Conservation (phyloP, 352 stramenopile species). For the Phytophthora syringae region DNA sequence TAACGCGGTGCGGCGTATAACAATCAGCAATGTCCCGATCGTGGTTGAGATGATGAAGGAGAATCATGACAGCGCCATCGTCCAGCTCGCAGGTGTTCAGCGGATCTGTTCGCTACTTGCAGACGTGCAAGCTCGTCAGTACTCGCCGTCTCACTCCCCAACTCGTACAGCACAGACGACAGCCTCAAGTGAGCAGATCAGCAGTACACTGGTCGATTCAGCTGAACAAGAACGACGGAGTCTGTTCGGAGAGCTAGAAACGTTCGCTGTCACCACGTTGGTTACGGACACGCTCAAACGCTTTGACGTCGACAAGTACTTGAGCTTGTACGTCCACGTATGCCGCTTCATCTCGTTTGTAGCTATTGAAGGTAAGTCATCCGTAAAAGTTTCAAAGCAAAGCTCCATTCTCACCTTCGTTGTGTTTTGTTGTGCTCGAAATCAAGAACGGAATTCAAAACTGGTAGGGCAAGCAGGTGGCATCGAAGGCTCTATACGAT, state of each 20-base stretch:
- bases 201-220: conserved; percentile 3
- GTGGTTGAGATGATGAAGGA: conserved; percentile 73
- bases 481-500: conserved; percentile 62
- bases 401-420: conserved; percentile 4
- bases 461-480: conserved; percentile 62
- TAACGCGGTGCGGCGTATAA: conserved; percentile 72
- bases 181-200: conserved; percentile 5
- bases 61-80: conserved; percentile 62
- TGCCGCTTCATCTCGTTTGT: conserved; percentile 72
- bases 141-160: conserved; percentile 22
- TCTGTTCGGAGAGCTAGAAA: conserved; percentile 56
- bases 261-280: conserved; percentile 43
- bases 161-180: conserved; percentile 7
- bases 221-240: conserved; percentile 22
- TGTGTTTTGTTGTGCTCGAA: not conserved
- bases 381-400: not conserved
- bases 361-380: conserved; percentile 47
- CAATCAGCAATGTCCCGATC: conserved; percentile 54
- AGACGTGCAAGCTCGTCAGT: conserved; percentile 37
- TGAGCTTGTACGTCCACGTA: conserved; percentile 64
- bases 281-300: conserved; percentile 48
- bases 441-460: conserved; percentile 62
- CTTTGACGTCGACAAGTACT: conserved; percentile 65
- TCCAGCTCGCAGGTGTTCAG: conserved; percentile 60
- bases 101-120: conserved; percentile 60